phyloP scores from a whole-genome alignment of 225 moss, liverwort and hornwort species.

The Lunularia cruciata region DNA sequence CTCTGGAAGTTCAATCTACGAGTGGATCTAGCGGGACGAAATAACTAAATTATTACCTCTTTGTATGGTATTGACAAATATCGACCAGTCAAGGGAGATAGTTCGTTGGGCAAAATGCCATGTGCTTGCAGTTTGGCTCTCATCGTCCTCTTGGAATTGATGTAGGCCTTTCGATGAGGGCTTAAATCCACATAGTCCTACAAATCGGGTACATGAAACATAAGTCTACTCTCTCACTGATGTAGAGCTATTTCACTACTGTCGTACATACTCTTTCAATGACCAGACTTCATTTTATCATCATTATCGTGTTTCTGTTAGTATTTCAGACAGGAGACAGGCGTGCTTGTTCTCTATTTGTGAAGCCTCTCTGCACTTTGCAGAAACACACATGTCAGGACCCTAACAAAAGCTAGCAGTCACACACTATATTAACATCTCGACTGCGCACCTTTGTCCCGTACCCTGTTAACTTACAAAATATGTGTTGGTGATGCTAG shows the following conservation, averaged over 20 bases:
- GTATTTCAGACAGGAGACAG: too few species aligned
- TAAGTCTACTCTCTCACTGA: not conserved
- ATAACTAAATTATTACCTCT: conserved; percentile 30
- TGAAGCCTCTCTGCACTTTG: too few species aligned
- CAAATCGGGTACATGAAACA: not conserved
- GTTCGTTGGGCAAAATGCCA: not conserved
- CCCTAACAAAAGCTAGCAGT: too few species aligned
- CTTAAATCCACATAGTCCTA: conserved; percentile 21
- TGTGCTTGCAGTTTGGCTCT: conserved; percentile 23
- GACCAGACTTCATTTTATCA: too few species aligned
- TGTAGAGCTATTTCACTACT: too few species aligned
- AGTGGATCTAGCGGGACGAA: too few species aligned
- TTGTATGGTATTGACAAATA: conserved; percentile 31
- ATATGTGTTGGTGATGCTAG: not conserved
- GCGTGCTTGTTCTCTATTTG: too few species aligned
- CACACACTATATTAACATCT: too few species aligned
- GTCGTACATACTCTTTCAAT: too few species aligned
- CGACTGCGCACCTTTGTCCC: conserved; percentile 7
- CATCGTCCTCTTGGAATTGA: conserved; percentile 19
- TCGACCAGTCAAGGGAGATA: conserved; percentile 21
- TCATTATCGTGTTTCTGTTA: too few species aligned
- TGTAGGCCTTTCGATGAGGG: not conserved
- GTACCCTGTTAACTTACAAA: conserved; percentile 23
- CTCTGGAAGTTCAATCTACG: not conserved
- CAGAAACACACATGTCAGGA: too few species aligned